A percentile compares a stretch with the other conserved stretches of the same genome.
phyloP scores from a whole-genome alignment of 2,329 filamentous ascomycete species.

The Knufia petricola region DNA sequence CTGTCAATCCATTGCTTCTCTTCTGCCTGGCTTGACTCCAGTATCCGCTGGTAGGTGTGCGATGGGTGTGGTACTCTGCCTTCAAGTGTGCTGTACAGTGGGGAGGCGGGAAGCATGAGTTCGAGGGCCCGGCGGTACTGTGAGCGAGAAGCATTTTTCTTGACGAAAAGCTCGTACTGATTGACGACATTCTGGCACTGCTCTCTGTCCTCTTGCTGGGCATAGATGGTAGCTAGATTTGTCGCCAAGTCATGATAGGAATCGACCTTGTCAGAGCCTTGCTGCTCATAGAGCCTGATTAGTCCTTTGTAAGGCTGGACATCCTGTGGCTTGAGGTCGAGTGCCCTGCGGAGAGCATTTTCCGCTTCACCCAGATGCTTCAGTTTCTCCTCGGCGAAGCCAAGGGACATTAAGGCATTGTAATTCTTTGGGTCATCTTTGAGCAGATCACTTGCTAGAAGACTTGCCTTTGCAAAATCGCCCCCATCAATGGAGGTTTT shows the following conservation, averaged over 20 bases:
- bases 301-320: slow-evolving; percentile 86
- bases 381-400: slow-evolving; percentile 72
- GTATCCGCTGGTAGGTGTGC: slow-evolving; percentile 70
- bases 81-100: slow-evolving; percentile 73
- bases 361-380: slow-evolving; percentile 64
- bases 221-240: slow-evolving; percentile 65
- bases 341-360: slow-evolving; percentile 62
- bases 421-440: slow-evolving; percentile 68
- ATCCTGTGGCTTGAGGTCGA: slow-evolving; percentile 62
- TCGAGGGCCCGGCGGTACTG: slow-evolving; percentile 70
- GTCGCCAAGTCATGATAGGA: slow-evolving; percentile 66
- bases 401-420: slow-evolving; percentile 78
- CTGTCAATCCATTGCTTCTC: slow-evolving; percentile 85
- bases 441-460: slow-evolving; percentile 60
- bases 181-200: slow-evolving; percentile 58
- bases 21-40: slow-evolving; percentile 71
- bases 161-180: slow-evolving; percentile 67
- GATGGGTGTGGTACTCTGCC: slow-evolving; percentile 71
- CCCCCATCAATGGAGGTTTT: slow-evolving; percentile 66
- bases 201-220: slow-evolving; percentile 51
- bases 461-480: slow-evolving; percentile 66
- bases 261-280: slow-evolving; percentile 57
- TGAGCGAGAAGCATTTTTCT: slow-evolving; percentile 58
- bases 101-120: slow-evolving; percentile 67
- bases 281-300: slow-evolving; percentile 73